phyloP scores from a whole-genome alignment of 2,329 filamentous ascomycete genomes.

The Bipolaris bicolor region DNA sequence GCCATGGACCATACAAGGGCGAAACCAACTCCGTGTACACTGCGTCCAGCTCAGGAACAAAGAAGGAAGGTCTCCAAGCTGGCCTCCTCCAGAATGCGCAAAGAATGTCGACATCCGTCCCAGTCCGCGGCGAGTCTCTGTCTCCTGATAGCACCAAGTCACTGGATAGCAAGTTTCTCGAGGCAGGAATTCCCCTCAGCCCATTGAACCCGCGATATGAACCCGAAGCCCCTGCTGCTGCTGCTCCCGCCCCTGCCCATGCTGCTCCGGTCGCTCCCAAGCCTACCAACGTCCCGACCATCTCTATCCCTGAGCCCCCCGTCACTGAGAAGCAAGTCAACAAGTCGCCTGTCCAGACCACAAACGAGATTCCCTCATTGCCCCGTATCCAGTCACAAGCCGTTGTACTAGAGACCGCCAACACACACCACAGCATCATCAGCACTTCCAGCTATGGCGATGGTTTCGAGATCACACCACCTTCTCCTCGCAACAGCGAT shows the following conservation, averaged over 20 bases:
- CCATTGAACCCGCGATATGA: constrained; percentile 39
- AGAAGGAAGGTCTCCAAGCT: constrained; percentile 57
- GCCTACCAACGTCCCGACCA: constrained; percentile 37
- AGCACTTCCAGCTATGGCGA: constrained; percentile 63
- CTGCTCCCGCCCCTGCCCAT: constrained; percentile 19
- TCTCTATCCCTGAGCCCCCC: constrained; percentile 29
- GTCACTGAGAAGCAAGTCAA: constrained; percentile 32
- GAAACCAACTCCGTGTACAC: constrained; percentile 60
- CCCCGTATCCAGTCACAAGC: constrained; percentile 47
- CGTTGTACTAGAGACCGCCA: constrained; percentile 41
- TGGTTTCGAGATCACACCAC: constrained; percentile 57
- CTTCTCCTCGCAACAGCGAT: constrained; percentile 45
- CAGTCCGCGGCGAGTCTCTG: constrained; percentile 51
- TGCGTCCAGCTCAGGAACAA: constrained; percentile 55
- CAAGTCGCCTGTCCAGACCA: constrained; percentile 32
- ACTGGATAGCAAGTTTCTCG: constrained; percentile 45
- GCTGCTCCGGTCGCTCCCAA: constrained; percentile 36
- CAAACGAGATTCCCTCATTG: constrained; percentile 25
- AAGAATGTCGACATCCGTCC: constrained; percentile 62
- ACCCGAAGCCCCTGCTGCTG: constrained; percentile 15
- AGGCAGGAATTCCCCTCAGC: constrained; percentile 36
- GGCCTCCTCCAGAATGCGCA: constrained; percentile 62
- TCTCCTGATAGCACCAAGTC: constrained; percentile 40
- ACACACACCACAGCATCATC: constrained; percentile 49
- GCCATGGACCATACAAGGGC: constrained; percentile 29